A percentile compares a stretch with the other conserved stretches of the same genome.
phyloP scores from a whole-genome alignment of 2,329 filamentous ascomycete species.

The Nothophoma quercina region DNA sequence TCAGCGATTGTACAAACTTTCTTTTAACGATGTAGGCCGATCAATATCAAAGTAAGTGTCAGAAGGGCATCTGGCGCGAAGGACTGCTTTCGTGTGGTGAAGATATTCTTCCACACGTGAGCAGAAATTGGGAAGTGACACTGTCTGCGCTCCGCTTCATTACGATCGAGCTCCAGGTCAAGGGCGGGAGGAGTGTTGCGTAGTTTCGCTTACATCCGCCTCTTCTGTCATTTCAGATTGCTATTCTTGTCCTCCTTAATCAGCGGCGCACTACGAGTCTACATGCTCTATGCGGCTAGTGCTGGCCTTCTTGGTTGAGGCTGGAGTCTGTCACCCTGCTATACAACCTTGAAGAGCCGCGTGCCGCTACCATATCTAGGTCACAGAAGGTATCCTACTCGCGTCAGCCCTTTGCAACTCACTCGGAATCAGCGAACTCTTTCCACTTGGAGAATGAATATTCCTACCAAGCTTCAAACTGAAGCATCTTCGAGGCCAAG shows the following conservation, averaged over 20 bases:
- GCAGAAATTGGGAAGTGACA: neutral
- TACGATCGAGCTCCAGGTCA: neutral
- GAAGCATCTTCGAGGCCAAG: constrained; percentile 18
- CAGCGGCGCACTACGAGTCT: constrained; percentile 32
- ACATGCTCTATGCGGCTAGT: constrained; percentile 25
- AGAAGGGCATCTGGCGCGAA: too few species aligned
- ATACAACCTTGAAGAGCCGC: constrained; percentile 29
- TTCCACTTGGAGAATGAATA: constrained; percentile 27
- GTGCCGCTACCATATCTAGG: constrained; percentile 19
- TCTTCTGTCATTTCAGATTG: constrained; percentile 15
- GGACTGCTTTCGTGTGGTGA: neutral
- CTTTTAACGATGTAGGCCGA: neutral
- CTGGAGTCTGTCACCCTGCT: constrained; percentile 16
- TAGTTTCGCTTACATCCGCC: constrained; percentile 26
- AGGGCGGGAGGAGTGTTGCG: neutral
- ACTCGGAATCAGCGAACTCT: neutral
- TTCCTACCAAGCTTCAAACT: constrained; percentile 17
- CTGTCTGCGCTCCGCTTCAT: neutral
- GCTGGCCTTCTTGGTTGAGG: constrained; percentile 17
- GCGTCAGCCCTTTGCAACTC: neutral
- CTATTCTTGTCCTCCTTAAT: constrained; percentile 42
- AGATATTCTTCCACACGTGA: neutral
- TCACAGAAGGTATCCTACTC: neutral
- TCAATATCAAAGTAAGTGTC: too few species aligned
- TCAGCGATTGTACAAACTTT: too few species aligned